Conservation (phyloP, 2,329 filamentous ascomycete species). For the Teratosphaeria epicoccoides region DNA sequence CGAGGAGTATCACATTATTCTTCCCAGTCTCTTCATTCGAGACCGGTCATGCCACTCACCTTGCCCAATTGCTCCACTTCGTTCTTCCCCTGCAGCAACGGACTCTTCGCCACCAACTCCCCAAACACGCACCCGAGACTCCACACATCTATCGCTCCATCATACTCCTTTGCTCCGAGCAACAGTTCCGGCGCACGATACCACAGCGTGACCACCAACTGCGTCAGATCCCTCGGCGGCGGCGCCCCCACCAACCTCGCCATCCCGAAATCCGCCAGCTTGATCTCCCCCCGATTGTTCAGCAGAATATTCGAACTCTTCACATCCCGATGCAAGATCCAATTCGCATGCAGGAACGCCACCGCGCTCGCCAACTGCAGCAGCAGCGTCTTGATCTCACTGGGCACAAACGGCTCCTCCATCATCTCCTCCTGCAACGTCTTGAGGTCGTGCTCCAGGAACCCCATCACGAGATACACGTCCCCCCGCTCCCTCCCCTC, state of each 20-base stretch:
- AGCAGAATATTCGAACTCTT: constrained; percentile 91
- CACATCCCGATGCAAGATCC: constrained; percentile 81
- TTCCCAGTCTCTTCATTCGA: constrained; percentile 16
- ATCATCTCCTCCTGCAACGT: constrained; percentile 77
- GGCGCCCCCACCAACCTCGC: constrained; percentile 79
- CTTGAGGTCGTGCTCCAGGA: constrained; percentile 93
- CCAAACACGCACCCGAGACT: constrained; percentile 92
- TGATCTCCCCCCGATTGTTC: constrained; percentile 88
- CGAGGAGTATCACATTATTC: constrained; percentile 11
- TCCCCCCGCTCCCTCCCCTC: constrained; percentile 33
- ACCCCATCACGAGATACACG: constrained; percentile 92
- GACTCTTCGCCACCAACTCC: constrained; percentile 74
- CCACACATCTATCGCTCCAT: constrained; percentile 80
- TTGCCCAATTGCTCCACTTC: constrained; percentile 82
- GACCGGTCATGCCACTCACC: constrained; percentile 26
- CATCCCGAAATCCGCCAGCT: constrained; percentile 98
- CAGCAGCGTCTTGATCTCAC: constrained; percentile 84
- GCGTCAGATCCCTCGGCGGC: constrained; percentile 62
- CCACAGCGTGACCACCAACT: constrained; percentile 94
- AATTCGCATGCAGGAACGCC: constrained; percentile 74
- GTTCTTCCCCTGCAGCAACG: constrained; percentile 76
- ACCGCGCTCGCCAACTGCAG: constrained; percentile 72
- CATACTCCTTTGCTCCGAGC: constrained; percentile 68
- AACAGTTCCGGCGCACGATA: constrained; percentile 88
- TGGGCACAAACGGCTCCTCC: constrained; percentile 83